Conservation (phyloP, 805 yeast species). For the Yamadazyma sp. region DNA sequence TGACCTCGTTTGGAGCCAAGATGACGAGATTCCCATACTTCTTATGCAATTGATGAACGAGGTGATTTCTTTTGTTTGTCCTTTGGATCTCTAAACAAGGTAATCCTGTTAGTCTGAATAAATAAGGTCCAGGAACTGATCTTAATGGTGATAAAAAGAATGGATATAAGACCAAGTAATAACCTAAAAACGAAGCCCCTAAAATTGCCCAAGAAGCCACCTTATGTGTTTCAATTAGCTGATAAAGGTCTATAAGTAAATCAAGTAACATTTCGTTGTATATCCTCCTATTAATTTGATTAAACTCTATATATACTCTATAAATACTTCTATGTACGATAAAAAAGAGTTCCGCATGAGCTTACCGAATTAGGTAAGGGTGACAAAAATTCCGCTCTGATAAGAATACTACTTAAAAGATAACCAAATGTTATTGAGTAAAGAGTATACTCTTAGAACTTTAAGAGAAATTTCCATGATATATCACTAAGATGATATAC, state of each 20-base stretch:
- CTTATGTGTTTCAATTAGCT: conserved; percentile 6
- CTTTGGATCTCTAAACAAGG: conserved; percentile 40
- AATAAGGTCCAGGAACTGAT: conserved; percentile 56
- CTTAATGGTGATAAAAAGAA: conserved; percentile 47
- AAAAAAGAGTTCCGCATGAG: no score
- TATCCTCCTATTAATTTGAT: no score
- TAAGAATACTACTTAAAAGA: no score
- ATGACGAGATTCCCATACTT: conserved; percentile 62
- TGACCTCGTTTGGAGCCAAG: conserved; percentile 59
- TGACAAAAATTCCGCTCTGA: no score
- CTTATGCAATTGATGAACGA: conserved; percentile 48
- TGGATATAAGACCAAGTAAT: conserved; percentile 42
- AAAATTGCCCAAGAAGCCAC: neutral
- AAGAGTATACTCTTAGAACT: no score
- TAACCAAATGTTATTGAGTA: no score
- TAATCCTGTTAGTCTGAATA: conserved; percentile 43
- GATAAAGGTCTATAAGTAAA: neutral
- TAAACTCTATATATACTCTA: no score
- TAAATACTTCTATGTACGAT: no score
- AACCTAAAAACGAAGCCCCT: conserved; percentile 10
- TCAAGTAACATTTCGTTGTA: conserved; percentile 6
- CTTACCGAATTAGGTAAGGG: conserved; percentile 7
- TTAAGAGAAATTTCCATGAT: no score
- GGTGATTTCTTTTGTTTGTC: conserved; percentile 37
- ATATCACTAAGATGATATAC: no score